These are phyloP conservation scores for Leucosporidium scottii DNA, from an alignment of 768 basidiomycete species.

Conservation along the genomic window DNA sequence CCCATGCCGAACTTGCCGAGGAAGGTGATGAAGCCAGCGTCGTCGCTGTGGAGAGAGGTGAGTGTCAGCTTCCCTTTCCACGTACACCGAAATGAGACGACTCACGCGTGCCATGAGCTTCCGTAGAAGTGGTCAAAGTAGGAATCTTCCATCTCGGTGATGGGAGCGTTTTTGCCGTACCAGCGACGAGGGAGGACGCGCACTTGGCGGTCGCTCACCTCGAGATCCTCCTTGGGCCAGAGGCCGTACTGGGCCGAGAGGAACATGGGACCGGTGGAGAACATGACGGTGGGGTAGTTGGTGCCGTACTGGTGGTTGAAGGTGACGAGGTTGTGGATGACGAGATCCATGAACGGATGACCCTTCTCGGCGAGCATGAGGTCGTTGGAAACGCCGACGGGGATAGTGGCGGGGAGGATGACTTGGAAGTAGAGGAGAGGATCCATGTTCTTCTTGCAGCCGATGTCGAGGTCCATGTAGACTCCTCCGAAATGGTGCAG, in stretches of 20 bases:
- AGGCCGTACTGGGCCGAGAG: conserved; percentile 87
- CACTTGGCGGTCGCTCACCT: conserved; percentile 43
- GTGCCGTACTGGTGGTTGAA: conserved; percentile 92
- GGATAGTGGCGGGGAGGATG: conserved; percentile 89
- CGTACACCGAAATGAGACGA: too few species aligned
- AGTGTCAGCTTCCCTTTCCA: background rate
- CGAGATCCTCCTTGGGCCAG: conserved; percentile 47
- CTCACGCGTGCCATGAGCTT: conserved; percentile 92
- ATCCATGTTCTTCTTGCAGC: conserved; percentile 78
- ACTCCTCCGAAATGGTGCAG: conserved; percentile 91
- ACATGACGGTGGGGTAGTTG: conserved; percentile 99
- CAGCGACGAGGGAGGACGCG: conserved; percentile 89
- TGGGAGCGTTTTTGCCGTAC: conserved; percentile 93
- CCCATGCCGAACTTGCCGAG: conserved; percentile 78
- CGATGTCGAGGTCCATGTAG: conserved; percentile 95
- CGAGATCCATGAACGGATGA: conserved; percentile 84
- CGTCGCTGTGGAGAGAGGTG: conserved; percentile 39
- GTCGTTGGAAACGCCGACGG: conserved; percentile 95
- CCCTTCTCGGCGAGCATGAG: conserved; percentile 81
- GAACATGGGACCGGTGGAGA: conserved; percentile 99
- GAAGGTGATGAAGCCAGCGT: conserved; percentile 95
- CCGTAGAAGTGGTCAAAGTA: conserved; percentile 98
- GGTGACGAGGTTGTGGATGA: conserved; percentile 79
- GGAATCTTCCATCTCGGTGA: conserved; percentile 72
- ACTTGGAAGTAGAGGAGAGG: conserved; percentile 74